Evolutionary conservation across 2,329 filamentous ascomycete species (phyloP), one percentile per base, ranked within the genome.

Genomic region (Venturia oleaginea): DNA sequence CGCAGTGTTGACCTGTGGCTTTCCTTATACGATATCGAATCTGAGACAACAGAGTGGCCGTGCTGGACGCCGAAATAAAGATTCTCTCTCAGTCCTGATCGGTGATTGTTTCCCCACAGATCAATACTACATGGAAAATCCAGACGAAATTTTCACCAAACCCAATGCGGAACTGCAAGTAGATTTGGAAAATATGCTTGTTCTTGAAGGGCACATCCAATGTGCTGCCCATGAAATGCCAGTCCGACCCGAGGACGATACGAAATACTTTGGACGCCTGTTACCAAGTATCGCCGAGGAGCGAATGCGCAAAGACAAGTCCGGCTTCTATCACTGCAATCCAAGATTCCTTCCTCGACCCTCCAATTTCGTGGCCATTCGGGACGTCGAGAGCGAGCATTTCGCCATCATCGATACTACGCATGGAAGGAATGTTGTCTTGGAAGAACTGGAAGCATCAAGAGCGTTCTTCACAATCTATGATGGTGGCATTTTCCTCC

Each of bases 221-320:
- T 99, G 94, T 71, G 94, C 94, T 0, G 94, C 94, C 1, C 89
- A 90, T 71, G 94, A 99, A 72, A 92, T 97, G 87, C 93, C 94
- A 0, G 90, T 99, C 65, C 84, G 84, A n/a, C 84, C 91, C 0
- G 83, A 83, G 30, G 84, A 90, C 67, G 94, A 99, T 73, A 78
- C 78, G 2, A 72, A 79, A 24, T 99, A 95, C 74, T 96, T 99
- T 72, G 90, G 91, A 2, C 78, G 84, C 13, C 86, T 90, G 64
- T 80, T 97, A 2, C 75, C 80, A 0, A 83, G 86, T 54, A 84
- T 97, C 27, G 91, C 90, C 61, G 78, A 82, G 46, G 88, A 92
- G 66, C 84, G 92, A 17, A 81, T 99, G 68, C 76, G 88, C 8
- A 84, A 81, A 69, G 93, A 96, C 70, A 80, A 85, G 0, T 77